phyloP scores from a whole-genome alignment of 2,329 filamentous ascomycete species.

The Alternaria angustiovoidea region DNA sequence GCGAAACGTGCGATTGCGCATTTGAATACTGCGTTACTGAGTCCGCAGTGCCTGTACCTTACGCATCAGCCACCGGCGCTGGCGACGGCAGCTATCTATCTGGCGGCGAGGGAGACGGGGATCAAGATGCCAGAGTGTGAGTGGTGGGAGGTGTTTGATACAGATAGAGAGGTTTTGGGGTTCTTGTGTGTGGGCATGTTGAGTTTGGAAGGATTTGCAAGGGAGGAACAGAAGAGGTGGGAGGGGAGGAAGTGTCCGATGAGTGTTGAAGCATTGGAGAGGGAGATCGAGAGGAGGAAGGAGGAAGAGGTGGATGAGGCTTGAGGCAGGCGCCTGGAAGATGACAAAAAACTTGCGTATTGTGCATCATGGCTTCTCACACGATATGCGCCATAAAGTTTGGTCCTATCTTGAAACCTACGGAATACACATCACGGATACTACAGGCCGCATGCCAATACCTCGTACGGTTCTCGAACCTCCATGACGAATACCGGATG shows the following conservation, averaged over 20 bases:
- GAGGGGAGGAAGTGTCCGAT: constrained; percentile 63
- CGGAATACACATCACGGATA: not conserved
- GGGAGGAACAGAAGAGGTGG: constrained; percentile 66
- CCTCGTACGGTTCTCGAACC: not conserved
- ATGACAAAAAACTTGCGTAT: not conserved
- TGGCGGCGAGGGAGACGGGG: constrained; percentile 79
- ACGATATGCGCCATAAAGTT: not conserved
- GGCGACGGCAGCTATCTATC: constrained; percentile 88
- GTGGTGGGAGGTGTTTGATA: constrained; percentile 99
- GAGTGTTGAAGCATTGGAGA: constrained; percentile 65
- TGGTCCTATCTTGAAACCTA: not conserved
- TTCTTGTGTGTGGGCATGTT: constrained; percentile 88
- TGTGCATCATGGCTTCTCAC: not conserved
- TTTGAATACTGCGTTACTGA: constrained; percentile 85
- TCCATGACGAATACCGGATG: not conserved
- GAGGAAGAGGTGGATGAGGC: constrained; percentile 2
- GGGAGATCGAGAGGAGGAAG: constrained; percentile 64
- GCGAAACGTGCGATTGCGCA: constrained; percentile 74
- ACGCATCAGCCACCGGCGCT: constrained; percentile 90
- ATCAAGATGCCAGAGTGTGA: constrained; percentile 81
- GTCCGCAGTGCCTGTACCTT: constrained; percentile 86
- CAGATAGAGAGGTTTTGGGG: constrained; percentile 90
- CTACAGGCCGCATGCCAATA: no score
- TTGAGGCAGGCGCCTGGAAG: not conserved
- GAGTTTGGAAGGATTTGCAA: constrained; percentile 77